These are phyloP conservation scores for Fagus sylvatica DNA, from an alignment of 306 rosid species.

Conservation along the genomic window DNA sequence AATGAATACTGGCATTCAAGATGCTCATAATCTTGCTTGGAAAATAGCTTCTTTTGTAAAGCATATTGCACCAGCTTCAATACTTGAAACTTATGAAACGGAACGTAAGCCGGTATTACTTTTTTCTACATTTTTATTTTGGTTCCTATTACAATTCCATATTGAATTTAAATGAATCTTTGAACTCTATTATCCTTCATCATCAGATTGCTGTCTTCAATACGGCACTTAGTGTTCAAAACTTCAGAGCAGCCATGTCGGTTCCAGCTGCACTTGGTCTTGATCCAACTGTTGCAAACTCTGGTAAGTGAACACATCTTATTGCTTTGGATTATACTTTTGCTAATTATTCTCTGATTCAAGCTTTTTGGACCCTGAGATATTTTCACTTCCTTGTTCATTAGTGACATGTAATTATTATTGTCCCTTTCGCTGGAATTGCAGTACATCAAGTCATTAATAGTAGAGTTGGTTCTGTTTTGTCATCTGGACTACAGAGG, in stretches of 20 bases:
- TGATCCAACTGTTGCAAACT: conserved; percentile 82
- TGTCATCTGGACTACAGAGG: conserved; percentile 73
- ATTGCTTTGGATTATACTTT: conserved; percentile 6
- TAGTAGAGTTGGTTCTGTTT: conserved; percentile 63
- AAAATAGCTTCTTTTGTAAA: conserved; percentile 76
- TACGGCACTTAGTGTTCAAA: conserved; percentile 74
- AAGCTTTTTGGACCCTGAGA: conserved; percentile 13
- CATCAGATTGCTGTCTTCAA: conserved; percentile 79
- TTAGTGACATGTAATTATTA: conserved; percentile 3
- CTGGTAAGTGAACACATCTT: conserved; percentile 50
- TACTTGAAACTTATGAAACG: conserved; percentile 70
- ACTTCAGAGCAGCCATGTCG: conserved; percentile 92
- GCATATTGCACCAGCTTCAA: conserved; percentile 75
- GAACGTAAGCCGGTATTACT: conserved; percentile 84
- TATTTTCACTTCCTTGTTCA: conserved; percentile 16
- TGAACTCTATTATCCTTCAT: conserved; percentile 8
- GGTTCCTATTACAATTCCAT: neutral
- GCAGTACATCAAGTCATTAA: conserved; percentile 70
- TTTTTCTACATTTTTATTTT: conserved; percentile 24
- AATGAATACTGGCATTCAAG: conserved; percentile 99
- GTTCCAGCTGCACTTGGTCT: conserved; percentile 96
- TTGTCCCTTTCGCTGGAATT: conserved; percentile 28
- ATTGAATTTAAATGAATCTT: conserved; percentile 23
- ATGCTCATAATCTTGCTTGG: conserved; percentile 93
- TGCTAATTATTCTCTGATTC: conserved; percentile 6